These are phyloP conservation scores for Dovyalis caffra DNA, from an alignment of 345 rosid genomes.

Conservation along the genomic window DNA sequence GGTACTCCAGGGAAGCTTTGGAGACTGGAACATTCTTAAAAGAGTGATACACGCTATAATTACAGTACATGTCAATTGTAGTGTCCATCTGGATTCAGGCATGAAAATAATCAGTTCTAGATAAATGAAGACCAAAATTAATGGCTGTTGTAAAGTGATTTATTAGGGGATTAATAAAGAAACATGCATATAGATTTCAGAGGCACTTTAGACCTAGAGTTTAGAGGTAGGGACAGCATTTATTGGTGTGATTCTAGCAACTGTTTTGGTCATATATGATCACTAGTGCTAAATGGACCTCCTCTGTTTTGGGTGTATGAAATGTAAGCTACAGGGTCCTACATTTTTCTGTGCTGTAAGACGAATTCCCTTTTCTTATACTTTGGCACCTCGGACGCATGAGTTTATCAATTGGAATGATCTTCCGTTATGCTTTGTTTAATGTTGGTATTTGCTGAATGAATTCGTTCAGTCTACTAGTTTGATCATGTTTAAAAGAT, in stretches of 20 bases:
- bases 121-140: no score
- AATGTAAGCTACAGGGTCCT: not conserved
- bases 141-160: no score
- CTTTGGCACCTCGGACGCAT: not conserved
- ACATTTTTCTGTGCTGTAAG: no score
- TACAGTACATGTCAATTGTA: no score
- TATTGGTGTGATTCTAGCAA: not conserved
- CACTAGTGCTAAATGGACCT: not conserved
- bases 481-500: slow-evolving; percentile 2
- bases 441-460: not conserved
- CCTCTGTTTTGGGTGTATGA: not conserved
- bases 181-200: no score
- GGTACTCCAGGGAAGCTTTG: no score
- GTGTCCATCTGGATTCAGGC: no score
- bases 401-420: not conserved
- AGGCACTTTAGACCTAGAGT: no score
- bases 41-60: no score
- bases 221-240: not conserved
- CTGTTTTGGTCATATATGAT: not conserved
- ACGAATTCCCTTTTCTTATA: not conserved
- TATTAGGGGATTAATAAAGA: no score
- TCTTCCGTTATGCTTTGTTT: not conserved
- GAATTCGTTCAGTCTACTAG: not conserved
- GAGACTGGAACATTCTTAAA: no score
- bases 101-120: no score